phyloP scores from a whole-genome alignment of 345 rosid species.

The Populus euphratica region DNA sequence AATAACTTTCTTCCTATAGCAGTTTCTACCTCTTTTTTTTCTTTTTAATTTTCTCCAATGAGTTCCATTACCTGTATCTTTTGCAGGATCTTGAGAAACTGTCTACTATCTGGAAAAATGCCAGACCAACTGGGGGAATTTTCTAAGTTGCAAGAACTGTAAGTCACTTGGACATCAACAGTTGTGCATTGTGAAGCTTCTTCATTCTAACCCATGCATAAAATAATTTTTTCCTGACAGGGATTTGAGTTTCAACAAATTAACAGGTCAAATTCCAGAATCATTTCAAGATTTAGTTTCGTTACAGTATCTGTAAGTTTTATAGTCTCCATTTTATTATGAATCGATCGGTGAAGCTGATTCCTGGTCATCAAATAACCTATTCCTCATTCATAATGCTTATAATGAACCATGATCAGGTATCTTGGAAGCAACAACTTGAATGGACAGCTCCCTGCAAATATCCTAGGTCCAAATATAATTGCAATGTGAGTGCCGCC shows the following conservation, averaged over 20 bases:
- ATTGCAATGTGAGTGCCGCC: conserved; percentile 39
- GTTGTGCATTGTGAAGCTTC: not conserved
- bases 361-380: not conserved
- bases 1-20: not conserved
- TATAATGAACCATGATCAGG: conserved; percentile 18
- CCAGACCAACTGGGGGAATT: conserved; percentile 41
- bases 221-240: conserved; percentile 19
- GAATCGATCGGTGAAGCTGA: not conserved
- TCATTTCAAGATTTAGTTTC: conserved; percentile 34
- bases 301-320: conserved; percentile 39
- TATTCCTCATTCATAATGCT: not conserved
- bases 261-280: conserved; percentile 43
- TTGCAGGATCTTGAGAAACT: conserved; percentile 49
- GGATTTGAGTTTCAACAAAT: conserved; percentile 61
- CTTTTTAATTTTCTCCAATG: not conserved
- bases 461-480: conserved; percentile 33
- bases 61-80: conserved; percentile 3
- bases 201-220: not conserved
- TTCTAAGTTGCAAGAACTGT: conserved; percentile 35
- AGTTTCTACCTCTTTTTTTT: not conserved
- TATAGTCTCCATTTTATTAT: not conserved
- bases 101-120: conserved; percentile 40
- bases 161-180: conserved; percentile 18
- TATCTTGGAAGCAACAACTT: conserved; percentile 52
- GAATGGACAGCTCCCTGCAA: conserved; percentile 43